Evolutionary conservation across 208 protist species (phyloP).

Genomic region (Trypanosoma cruzi): DNA sequence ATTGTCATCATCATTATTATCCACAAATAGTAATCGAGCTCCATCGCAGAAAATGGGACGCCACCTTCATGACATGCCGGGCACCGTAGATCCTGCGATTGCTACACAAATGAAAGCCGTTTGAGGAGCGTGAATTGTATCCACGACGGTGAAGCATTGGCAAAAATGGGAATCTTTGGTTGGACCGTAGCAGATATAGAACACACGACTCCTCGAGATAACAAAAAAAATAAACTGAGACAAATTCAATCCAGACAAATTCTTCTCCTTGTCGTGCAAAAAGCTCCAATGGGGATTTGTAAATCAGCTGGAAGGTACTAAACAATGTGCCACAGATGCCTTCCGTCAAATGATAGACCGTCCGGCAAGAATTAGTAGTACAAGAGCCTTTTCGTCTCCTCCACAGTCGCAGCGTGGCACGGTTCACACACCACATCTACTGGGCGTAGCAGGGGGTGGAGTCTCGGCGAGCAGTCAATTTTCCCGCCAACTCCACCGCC

Average conservation of each 20-base stretch:
- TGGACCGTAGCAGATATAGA: conserved; percentile 1
- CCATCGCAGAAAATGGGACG: conserved; percentile 9
- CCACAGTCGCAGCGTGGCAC: background rate
- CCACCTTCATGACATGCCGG: conserved; percentile 13
- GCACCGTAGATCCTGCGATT: conserved; percentile 3
- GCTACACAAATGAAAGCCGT: conserved; percentile 4
- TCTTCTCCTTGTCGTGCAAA: background rate
- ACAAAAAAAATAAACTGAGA: conserved; percentile 9
- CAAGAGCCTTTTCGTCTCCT: conserved; percentile 8
- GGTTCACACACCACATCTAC: conserved; percentile 10
- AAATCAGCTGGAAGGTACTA: conserved; percentile 7
- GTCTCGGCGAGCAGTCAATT: conserved; percentile 8
- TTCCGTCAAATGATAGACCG: conserved; percentile 8
- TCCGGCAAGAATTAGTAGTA: conserved; percentile 17
- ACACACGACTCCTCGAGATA: conserved; percentile 11
- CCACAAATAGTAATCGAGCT: conserved; percentile 23
- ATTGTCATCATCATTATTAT: conserved; percentile 20
- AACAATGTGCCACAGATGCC: conserved; percentile 7
- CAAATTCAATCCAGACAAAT: background rate
- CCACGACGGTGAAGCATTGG: background rate
- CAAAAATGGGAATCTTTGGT: background rate
- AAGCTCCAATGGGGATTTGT: background rate
- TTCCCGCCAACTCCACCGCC: conserved; percentile 11
- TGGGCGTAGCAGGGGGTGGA: conserved; percentile 10
- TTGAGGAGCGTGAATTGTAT: conserved; percentile 8